phyloP scores from a whole-genome alignment of 1,139 yeast species.

The Yamadazyma songkhlaensis region DNA sequence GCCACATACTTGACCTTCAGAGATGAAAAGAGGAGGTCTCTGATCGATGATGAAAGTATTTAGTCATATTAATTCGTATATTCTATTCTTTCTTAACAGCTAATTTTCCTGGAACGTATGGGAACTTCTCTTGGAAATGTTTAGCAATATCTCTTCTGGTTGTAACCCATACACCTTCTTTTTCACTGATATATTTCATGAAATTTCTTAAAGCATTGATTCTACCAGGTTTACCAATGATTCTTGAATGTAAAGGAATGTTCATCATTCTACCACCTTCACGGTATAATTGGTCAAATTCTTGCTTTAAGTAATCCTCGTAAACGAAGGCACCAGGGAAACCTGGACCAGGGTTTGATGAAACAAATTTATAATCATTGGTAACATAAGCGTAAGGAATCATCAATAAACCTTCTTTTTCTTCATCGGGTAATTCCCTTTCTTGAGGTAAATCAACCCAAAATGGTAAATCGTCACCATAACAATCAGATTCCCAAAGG shows the following conservation, averaged over 20 bases:
- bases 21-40: constrained; percentile 21
- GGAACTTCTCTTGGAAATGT: constrained; percentile 21
- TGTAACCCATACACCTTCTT: constrained; percentile 32
- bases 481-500: constrained; percentile 29
- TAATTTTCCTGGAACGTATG: constrained; percentile 14
- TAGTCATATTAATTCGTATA: background rate
- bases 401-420: constrained; percentile 28
- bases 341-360: constrained; percentile 19
- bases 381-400: constrained; percentile 31
- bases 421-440: constrained; percentile 15
- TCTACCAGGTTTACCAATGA: constrained; percentile 33
- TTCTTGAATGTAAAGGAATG: constrained; percentile 26
- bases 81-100: constrained; percentile 5
- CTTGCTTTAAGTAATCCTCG: constrained; percentile 21
- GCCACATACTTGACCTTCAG: constrained; percentile 30
- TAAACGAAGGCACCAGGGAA: constrained; percentile 17
- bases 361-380: constrained; percentile 29
- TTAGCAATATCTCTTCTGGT: constrained; percentile 31
- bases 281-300: constrained; percentile 31
- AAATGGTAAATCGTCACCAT: constrained; percentile 33
- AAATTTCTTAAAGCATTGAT: constrained; percentile 29
- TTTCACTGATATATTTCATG: constrained; percentile 25
- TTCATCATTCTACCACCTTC: constrained; percentile 36
- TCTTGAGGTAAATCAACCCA: constrained; percentile 28
- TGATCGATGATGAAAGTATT: background rate